These are phyloP conservation scores for Lagenaria siceraria DNA, from an alignment of 306 rosid species.

Conservation along the genomic window DNA sequence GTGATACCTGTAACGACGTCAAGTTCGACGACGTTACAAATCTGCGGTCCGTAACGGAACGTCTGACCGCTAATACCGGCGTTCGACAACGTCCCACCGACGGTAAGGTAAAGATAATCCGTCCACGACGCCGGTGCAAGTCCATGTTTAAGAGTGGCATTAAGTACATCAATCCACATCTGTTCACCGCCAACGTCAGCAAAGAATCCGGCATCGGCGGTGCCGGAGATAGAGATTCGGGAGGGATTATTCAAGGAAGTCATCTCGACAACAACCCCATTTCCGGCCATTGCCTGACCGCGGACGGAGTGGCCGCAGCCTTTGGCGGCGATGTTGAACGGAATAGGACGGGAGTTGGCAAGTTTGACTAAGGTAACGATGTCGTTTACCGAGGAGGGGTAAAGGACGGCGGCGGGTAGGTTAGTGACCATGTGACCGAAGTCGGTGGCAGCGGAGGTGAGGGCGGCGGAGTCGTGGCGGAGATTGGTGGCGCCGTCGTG, in stretches of 20 bases:
- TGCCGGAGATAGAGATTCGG: constrained; percentile 3
- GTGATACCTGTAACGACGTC: constrained; percentile 51
- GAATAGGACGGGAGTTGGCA: constrained; percentile 20
- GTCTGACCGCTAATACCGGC: constrained; percentile 89
- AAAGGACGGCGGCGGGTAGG: constrained; percentile 39
- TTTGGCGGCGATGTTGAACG: constrained; percentile 36
- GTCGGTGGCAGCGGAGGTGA: constrained; percentile 41
- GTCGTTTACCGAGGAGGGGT: constrained; percentile 40
- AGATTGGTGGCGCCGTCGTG: constrained; percentile 15
- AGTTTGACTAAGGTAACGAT: constrained; percentile 25
- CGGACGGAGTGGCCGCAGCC: constrained; percentile 67
- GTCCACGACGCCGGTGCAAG: constrained; percentile 68
- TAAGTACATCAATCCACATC: constrained; percentile 63
- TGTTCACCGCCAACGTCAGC: constrained; percentile 79
- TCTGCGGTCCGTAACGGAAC: constrained; percentile 68
- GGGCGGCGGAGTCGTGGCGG: constrained; percentile 31
- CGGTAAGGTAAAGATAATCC: constrained; percentile 55
- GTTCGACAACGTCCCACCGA: constrained; percentile 83
- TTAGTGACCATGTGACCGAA: constrained; percentile 39
- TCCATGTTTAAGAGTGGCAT: constrained; percentile 37
- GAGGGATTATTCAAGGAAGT: constrained; percentile 14
- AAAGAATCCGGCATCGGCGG: constrained; percentile 11
- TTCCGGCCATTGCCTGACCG: constrained; percentile 54
- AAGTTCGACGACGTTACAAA: constrained; percentile 49
- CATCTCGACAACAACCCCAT: constrained; percentile 75